Base-by-base conservation (phyloP, 2,329 filamentous ascomycete genomes). In the Trichophyton equinum region DNA sequence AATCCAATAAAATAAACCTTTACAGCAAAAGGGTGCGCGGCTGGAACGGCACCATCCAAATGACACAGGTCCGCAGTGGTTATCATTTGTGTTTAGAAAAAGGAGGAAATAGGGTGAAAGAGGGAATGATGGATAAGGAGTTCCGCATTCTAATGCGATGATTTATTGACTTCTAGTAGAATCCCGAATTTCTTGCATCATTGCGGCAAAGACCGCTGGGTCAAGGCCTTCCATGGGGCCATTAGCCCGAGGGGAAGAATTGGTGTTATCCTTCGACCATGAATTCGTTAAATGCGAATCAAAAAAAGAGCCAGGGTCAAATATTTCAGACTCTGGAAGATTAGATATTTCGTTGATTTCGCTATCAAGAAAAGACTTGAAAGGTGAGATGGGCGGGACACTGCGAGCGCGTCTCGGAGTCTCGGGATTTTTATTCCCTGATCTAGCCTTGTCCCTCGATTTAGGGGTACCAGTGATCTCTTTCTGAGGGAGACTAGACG, bases 231-330 rank as follows among this genome's bases (percentile, higher is more conserved):
- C 63, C 8, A 60, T 59, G n/a, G 15, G 8, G 42, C 53, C 58
- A n/a, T 64, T 62, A 40, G 33, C 60, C 7, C 60, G 57, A 22
- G 30, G 40, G 4, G 57, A 59, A 6, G 36, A 6, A 18, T 36
- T 59, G 2, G 47, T 57, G 56, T 67, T 66, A 36, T 60, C 58
- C 57, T 72, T 71, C 20, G 64, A 62, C 42, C 66, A 65, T 36
- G 68, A 55, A 49, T 60, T 62, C 20, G 66, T 59, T 15, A 67
- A 51, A 13, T 72, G 68, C 22, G 64, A 63, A 46, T 69, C 66
- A 18, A 72, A 64, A 25, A 71, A 69, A 11, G 70, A 68, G 5
- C 71, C 71, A n/a, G 51, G n/a, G 61, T 75, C 73, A 49, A 74
- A 70, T 33, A 71, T 62, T 27, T 65, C 66, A 22, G 68, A 62